These are phyloP conservation scores for Zanthoxylum bungeanum DNA, from an alignment of 345 rosid genomes.

Conservation along the genomic window DNA sequence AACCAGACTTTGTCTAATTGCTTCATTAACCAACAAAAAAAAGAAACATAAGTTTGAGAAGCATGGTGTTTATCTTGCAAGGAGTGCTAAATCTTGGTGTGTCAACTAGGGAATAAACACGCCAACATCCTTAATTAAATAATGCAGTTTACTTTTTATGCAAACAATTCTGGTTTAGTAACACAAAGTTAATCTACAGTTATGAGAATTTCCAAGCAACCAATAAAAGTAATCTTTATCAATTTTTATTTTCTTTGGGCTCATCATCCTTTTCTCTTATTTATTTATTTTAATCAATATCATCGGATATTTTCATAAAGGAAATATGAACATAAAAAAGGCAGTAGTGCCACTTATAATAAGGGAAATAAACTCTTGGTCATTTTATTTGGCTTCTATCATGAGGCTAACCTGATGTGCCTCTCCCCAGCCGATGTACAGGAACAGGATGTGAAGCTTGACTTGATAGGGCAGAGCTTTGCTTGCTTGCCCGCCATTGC, in stretches of 20 bases:
- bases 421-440: slow-evolving; percentile 90
- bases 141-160: not conserved
- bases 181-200: not conserved
- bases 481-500: slow-evolving; percentile 51
- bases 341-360: not conserved
- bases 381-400: not conserved
- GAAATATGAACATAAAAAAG: not conserved
- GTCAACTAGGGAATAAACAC: not conserved
- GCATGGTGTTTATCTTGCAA: not conserved
- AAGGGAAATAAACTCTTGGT: not conserved
- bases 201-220: not conserved
- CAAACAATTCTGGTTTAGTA: not conserved
- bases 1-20: not conserved
- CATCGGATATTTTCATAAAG: not conserved
- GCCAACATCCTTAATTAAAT: not conserved
- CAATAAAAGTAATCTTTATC: not conserved
- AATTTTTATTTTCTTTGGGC: not conserved
- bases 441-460: slow-evolving; percentile 65
- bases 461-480: slow-evolving; percentile 22
- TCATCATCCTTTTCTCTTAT: not conserved
- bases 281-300: not conserved
- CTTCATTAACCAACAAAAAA: not conserved
- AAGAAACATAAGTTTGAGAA: not conserved
- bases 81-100: not conserved
- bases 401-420: slow-evolving; percentile 68